Evolutionary conservation across 306 rosid species (phyloP), one percentile per base, ranked within the genome.

Genomic region (Dryas drummondii): DNA sequence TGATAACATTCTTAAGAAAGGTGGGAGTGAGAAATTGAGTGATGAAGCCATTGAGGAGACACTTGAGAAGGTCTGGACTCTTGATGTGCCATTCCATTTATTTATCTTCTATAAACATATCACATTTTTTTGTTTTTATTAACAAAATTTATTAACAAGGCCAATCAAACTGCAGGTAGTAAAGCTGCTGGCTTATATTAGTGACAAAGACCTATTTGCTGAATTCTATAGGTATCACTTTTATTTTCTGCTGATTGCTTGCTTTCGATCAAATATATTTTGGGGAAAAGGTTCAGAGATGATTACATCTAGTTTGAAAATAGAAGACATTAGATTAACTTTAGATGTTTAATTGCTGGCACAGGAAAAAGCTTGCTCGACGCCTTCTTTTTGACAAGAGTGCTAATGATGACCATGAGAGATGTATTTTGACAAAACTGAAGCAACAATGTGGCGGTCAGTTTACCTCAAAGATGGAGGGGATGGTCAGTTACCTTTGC

Each of bases 21-120:
- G 88, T 76, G 88, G 88, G 61, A 82, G 88, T 79, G 88, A 85
- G 79, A 82, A 85, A 77, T 66, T 85, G 71, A 85, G 88, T 75
- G 88, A 85, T 51, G 88, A 85, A 76, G 88, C 88, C 58, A 91
- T 86, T 61, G 86, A 84, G 69, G 88, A 85, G 32, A 94, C 96
- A 70, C 96, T 91, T 63, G 98, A 91, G 81, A 91, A 94, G 96
- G 98, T 94, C 47, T 48, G 27, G 55, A 69, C 48, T 78, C 50
- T 67, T 72, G 68, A 54, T 75, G 70, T 81, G 56, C 44, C 61
- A 5, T 63, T 44, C 48, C n/a, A 9, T 54, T 16, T 46, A 55
- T 63, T 78, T 69, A 26, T 62, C 59, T 61, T 78, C 40, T 54
- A 32, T 27, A 14, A 37, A 55, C 13, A 13, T 75, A 26, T 68